Base-by-base conservation (phyloP, 2,329 filamentous ascomycete genomes). In the Cladophialophora bantiana region DNA sequence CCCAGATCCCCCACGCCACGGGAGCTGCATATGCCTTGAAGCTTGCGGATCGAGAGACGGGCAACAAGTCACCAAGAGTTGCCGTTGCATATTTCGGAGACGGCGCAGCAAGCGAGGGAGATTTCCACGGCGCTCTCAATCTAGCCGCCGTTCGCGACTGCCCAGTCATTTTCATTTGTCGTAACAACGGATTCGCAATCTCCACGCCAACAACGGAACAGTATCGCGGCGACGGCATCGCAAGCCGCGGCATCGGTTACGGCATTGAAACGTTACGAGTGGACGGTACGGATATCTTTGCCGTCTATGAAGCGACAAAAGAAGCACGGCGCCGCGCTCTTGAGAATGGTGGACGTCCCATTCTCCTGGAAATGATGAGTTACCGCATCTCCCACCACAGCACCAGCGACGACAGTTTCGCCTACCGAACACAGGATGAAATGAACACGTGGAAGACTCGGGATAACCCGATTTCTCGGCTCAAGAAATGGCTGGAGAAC, bases 311-410 rank as follows among this genome's bases (percentile, higher is more conserved):
- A 78, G 93, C 88, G 0, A 94, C 91, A 15, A 88, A 88, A 75
- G 86, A 87, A 76, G 95, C 95, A 0, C 86, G 94, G 0, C 84
- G 87, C 54, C 87, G 94, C 75, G 94, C 94, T 0, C 84, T 98
- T 2, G 83, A 90, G 64, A 88, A 92, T 54, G 92, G 91, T n/a
- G 91, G 92, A 1, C 88, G 86, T 68, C 93, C 93, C 0, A 86
- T 99, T 0, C 82, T 99, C 7, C 90, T 99, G 50, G 95, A 99
- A 80, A 93, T 93, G 65, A 96, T 99, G 92, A 94, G 92, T 31
- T 99, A 99, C 80, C 92, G 95, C 15, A 94, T 98, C 52, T 94
- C 92, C 4, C 93, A 99, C 77, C 95, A 99, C 81, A 97, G 93
- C 79, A 99, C 95, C 0, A 95, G 91, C 0, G 95, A 99, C 76